phyloP scores from a whole-genome alignment of 2,329 filamentous ascomycete species.

The Leptographium radiaticola region DNA sequence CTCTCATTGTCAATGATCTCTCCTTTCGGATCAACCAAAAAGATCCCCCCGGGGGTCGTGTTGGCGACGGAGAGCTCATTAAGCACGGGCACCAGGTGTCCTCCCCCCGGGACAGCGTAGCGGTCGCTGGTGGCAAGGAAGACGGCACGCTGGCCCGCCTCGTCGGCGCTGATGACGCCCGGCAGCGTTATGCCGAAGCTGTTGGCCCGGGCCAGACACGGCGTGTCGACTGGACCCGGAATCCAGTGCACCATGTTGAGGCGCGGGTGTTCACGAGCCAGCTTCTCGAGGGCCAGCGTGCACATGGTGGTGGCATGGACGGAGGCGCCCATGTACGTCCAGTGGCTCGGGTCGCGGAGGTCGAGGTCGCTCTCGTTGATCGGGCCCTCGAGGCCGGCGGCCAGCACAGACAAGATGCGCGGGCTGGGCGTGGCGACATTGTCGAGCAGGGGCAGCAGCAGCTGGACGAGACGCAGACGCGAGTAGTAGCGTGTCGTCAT shows the following conservation, averaged over 20 bases:
- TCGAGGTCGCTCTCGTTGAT: conserved; percentile 16
- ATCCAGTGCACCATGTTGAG: conserved; percentile 27
- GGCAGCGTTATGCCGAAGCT: too few species aligned
- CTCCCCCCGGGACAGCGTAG: too few species aligned
- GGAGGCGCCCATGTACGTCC: conserved; percentile 15
- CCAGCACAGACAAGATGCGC: conserved; percentile 41
- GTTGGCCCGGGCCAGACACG: conserved; percentile 13
- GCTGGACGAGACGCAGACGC: conserved; percentile 40
- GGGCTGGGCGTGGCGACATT: conserved; percentile 21
- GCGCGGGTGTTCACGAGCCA: conserved; percentile 30
- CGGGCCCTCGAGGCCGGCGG: conserved; percentile 33
- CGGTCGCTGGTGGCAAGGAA: conserved; percentile 20
- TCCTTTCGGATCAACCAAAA: conserved; percentile 21
- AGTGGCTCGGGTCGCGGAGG: conserved; percentile 14
- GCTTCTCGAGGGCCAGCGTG: conserved; percentile 33
- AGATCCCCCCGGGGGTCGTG: conserved; percentile 21
- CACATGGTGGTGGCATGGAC: conserved; percentile 30
- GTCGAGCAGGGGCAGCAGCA: conserved; percentile 42
- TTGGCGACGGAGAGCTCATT: conserved; percentile 11
- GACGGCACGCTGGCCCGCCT: conserved; percentile 23
- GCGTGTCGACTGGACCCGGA: conserved; percentile 23
- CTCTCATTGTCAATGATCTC: conserved; percentile 17
- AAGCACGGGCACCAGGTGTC: too few species aligned
- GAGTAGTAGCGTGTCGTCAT: conserved; percentile 43
- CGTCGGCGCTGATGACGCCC: too few species aligned